Evolutionary conservation across 202 grass and related monocot genomes (phyloP).

Genomic region (Musa balbisiana): DNA sequence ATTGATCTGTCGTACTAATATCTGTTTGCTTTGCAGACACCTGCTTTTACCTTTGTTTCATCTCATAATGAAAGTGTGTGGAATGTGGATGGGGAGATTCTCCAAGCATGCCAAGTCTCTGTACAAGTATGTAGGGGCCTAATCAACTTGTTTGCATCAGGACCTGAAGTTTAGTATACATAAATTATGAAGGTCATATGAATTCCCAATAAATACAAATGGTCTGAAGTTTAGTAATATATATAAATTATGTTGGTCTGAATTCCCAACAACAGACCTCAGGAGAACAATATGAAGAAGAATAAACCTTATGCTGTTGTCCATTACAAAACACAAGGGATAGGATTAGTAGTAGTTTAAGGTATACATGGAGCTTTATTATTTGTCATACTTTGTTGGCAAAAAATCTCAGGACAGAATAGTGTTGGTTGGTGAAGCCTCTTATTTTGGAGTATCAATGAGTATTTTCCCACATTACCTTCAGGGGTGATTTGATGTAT

Average conservation of each 20-base stretch:
- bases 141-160: slow-evolving; percentile 75
- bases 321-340: too few relatives aligned
- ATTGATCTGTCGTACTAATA: background rate
- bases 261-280: background rate
- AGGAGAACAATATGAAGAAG: too few relatives aligned
- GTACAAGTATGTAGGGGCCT: slow-evolving; percentile 78
- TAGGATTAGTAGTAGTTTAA: too few relatives aligned
- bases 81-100: slow-evolving; percentile 91
- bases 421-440: too few relatives aligned
- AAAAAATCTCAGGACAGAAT: too few relatives aligned
- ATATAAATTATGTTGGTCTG: background rate
- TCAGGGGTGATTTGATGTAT: too few relatives aligned
- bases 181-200: background rate
- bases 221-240: slow-evolving; percentile 17
- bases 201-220: background rate
- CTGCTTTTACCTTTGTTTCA: slow-evolving; percentile 70
- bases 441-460: too few relatives aligned
- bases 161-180: slow-evolving; percentile 32
- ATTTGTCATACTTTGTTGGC: too few relatives aligned
- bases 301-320: too few relatives aligned
- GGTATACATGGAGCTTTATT: too few relatives aligned
- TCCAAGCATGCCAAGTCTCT: slow-evolving; percentile 71
- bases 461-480: too few relatives aligned
- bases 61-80: slow-evolving; percentile 66
- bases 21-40: slow-evolving; percentile 43